Evolutionary conservation across 768 basidiomycete species (phyloP).

Genomic region (Suillus clintonianus): DNA sequence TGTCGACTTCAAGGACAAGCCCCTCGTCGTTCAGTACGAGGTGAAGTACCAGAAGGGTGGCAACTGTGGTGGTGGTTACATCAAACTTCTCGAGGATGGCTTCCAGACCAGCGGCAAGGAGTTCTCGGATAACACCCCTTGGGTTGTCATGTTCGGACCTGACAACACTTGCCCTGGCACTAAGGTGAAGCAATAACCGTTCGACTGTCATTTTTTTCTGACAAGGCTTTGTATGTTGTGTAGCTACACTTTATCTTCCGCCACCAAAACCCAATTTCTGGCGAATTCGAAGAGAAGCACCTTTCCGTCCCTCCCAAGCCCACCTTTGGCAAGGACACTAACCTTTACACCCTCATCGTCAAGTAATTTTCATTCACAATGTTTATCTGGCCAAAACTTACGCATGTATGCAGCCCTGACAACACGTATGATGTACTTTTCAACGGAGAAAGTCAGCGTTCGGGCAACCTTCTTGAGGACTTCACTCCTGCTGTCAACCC

Average conservation of each 20-base stretch:
- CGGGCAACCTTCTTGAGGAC: slow-evolving; percentile 88
- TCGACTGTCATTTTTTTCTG: neutral
- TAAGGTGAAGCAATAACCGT: slow-evolving; percentile 54
- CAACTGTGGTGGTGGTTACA: slow-evolving; percentile 98
- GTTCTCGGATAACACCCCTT: slow-evolving; percentile 91
- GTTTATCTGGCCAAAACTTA: neutral
- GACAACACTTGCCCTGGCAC: slow-evolving; percentile 92
- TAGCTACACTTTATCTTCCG: slow-evolving; percentile 99
- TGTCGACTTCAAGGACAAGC: slow-evolving; percentile 79
- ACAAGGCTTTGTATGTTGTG: neutral
- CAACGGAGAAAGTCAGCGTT: slow-evolving; percentile 81
- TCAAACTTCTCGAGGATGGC: slow-evolving; percentile 93
- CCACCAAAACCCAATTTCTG: slow-evolving; percentile 90
- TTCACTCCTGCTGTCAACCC: slow-evolving; percentile 95
- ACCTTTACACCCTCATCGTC: slow-evolving; percentile 92
- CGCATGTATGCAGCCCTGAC: slow-evolving; percentile 63
- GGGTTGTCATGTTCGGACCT: slow-evolving; percentile 97
- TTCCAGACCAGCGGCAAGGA: slow-evolving; percentile 94
- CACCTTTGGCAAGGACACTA: slow-evolving; percentile 85
- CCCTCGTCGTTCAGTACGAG: slow-evolving; percentile 96
- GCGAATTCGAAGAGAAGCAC: slow-evolving; percentile 97
- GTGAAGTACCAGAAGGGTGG: slow-evolving; percentile 99
- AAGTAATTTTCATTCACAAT: slow-evolving; percentile 54
- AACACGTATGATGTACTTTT: slow-evolving; percentile 92
- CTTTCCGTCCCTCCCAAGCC: slow-evolving; percentile 80